Evolutionary conservation across 1,284 basidiomycete genomes (phyloP), one percentile per base, ranked within the genome.

Genomic region (Pterulicium gracile): DNA sequence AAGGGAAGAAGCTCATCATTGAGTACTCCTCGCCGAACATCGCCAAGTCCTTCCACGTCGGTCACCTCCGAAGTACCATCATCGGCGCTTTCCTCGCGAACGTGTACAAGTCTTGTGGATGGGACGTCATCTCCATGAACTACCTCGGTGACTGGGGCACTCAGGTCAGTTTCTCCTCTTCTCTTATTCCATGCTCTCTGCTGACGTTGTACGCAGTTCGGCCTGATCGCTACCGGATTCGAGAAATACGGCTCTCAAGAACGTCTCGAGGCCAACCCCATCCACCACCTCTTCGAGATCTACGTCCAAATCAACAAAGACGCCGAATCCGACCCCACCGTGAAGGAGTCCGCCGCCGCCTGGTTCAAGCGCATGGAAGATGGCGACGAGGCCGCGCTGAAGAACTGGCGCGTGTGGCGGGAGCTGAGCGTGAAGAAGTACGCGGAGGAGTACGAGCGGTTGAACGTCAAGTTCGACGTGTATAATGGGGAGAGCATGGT

Each of bases 341-440:
- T 95, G 54, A 92, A 95, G 64, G 75, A 73, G 10, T 79, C 83
- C 51, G 95, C 95, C 1, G 88, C 93, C 3, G 72, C 75, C 49
- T 94, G 89, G 73, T 99, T 98, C 75, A 93, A 87, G 65, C 81
- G 81, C 17, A 98, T 99, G 93, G 95, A 99, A 65, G 88, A 93
- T 51, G 89, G 89, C 24, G 91, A 97, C 54, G 79, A 88, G 53
- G 71, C 70, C 21, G 85, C 90, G 2, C 75, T 98, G 34, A 74
- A 73, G 47, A 82, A 96, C 61, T 99, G 95, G 95, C 75, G 82
- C 23, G 78, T 86, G 52, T 98, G 96, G 88, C 86, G 96, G 42
- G 84, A 90, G 55, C 68, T 96, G 41, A 94, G 89, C 52, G 83
- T 98, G 57, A 82, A 84, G 56, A 92, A 93, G 67, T 97, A 98